Percentiles rank a stretch among this genome's conserved stretches.
phyloP scores from a whole-genome alignment of 75 land plant species.

The Pseudotsuga menziesii region DNA sequence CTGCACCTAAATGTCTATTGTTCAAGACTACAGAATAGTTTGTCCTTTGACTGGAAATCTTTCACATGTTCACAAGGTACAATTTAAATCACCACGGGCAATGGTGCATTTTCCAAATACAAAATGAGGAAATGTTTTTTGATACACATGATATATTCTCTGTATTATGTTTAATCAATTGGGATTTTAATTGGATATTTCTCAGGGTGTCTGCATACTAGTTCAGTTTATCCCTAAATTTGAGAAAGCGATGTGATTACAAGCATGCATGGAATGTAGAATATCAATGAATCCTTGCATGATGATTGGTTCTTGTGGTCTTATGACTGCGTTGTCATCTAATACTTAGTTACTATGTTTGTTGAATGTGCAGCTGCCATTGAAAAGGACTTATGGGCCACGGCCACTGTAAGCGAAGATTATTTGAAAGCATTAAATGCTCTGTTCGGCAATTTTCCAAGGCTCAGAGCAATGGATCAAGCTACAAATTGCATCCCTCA shows the following conservation, averaged over 20 bases:
- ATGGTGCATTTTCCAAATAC: background rate
- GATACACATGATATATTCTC: background rate
- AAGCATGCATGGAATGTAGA: background rate
- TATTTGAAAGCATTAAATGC: constrained; percentile 80
- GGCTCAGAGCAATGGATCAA: constrained; percentile 90
- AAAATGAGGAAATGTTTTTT: background rate
- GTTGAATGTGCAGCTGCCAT: constrained; percentile 70
- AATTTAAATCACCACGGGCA: background rate
- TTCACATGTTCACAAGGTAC: background rate
- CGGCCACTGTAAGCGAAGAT: constrained; percentile 86
- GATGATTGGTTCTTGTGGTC: background rate
- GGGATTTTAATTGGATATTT: background rate
- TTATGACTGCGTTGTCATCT: background rate
- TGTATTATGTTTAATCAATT: background rate
- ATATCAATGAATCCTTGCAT: background rate
- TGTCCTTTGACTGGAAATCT: background rate
- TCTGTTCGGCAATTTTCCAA: constrained; percentile 85
- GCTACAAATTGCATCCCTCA: constrained; percentile 91
- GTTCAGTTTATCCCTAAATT: background rate
- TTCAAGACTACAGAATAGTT: background rate
- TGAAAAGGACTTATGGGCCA: constrained; percentile 96
- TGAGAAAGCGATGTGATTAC: background rate
- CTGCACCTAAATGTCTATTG: background rate
- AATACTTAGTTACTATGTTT: background rate
- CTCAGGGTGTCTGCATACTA: background rate